These are phyloP conservation scores for Eucalyptus curtisii DNA, from an alignment of 345 rosid genomes.

Conservation along the genomic window DNA sequence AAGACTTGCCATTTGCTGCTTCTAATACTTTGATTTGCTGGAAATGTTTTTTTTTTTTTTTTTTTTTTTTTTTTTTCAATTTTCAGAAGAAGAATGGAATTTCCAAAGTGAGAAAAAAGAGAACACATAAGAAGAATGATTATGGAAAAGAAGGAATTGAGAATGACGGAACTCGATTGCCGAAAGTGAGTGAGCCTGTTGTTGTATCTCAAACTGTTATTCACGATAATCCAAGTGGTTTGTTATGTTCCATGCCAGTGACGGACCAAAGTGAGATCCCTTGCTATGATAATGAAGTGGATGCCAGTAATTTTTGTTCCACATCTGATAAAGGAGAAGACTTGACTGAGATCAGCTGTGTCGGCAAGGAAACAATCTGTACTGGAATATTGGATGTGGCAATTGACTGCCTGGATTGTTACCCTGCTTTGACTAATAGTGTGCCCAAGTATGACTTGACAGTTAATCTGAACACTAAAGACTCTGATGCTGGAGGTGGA, in stretches of 20 bases:
- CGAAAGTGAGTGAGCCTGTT: slow-evolving; percentile 31
- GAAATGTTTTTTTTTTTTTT: background rate
- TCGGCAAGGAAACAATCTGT: background rate
- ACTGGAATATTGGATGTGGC: background rate
- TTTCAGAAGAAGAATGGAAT: slow-evolving; percentile 32
- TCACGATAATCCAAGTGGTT: slow-evolving; percentile 27
- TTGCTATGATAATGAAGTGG: slow-evolving; percentile 46
- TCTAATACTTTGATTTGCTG: background rate
- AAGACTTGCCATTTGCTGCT: background rate
- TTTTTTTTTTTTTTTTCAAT: background rate
- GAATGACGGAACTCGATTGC: slow-evolving; percentile 9
- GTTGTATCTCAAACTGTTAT: slow-evolving; percentile 32
- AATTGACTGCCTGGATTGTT: background rate
- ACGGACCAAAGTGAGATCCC: slow-evolving; percentile 34
- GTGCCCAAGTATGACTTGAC: slow-evolving; percentile 1
- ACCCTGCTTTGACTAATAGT: background rate
- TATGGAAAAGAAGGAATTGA: background rate
- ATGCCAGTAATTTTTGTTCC: slow-evolving; percentile 5
- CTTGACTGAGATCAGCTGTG: background rate
- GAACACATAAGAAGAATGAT: slow-evolving; percentile 8
- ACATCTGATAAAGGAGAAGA: slow-evolving; percentile 1
- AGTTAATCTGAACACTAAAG: background rate
- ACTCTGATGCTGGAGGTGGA: slow-evolving; percentile 4
- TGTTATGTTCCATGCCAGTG: slow-evolving; percentile 31
- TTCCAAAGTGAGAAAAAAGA: slow-evolving; percentile 18